Evolutionary conservation across 2,329 filamentous ascomycete species (phyloP).

Genomic region (Neurospora sp.): DNA sequence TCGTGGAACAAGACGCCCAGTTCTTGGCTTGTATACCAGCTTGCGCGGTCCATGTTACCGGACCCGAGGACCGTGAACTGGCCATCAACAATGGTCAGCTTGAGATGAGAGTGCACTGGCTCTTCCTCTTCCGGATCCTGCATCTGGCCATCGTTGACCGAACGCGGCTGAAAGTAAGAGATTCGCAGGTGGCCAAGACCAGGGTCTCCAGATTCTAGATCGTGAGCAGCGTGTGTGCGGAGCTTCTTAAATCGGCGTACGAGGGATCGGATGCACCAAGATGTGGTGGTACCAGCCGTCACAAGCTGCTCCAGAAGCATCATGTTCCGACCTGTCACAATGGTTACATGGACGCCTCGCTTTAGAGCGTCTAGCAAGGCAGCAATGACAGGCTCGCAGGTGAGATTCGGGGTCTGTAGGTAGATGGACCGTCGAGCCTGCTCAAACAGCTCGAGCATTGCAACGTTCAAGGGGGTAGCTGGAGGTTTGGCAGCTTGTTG

Average conservation of each 20-base stretch:
- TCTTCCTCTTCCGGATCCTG: slow-evolving; percentile 33
- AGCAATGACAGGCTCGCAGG: slow-evolving; percentile 52
- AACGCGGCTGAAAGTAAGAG: slow-evolving; percentile 42
- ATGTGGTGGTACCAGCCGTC: slow-evolving; percentile 66
- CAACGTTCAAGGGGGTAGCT: slow-evolving; percentile 56
- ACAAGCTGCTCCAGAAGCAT: slow-evolving; percentile 76
- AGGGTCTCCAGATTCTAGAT: slow-evolving; percentile 33
- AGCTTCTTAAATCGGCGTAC: slow-evolving; percentile 35
- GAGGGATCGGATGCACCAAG: slow-evolving; percentile 50
- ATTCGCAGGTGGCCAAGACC: slow-evolving; percentile 43
- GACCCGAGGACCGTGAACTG: slow-evolving; percentile 62
- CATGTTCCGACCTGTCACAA: slow-evolving; percentile 58
- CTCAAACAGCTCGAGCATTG: slow-evolving; percentile 49
- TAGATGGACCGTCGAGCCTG: slow-evolving; percentile 50
- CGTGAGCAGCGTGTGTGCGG: slow-evolving; percentile 4
- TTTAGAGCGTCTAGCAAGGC: slow-evolving; percentile 50
- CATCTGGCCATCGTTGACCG: slow-evolving; percentile 1
- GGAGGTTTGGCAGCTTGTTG: slow-evolving; percentile 40
- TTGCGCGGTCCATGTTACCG: slow-evolving; percentile 76
- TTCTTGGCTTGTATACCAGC: slow-evolving; percentile 82
- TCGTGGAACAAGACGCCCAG: slow-evolving; percentile 53
- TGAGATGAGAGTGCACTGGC: slow-evolving; percentile 67
- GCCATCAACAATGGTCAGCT: slow-evolving; percentile 63
- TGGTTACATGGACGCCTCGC: slow-evolving; percentile 56
- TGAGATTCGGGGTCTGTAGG: slow-evolving; percentile 71